Evolutionary conservation across 441 rosid genomes (phyloP).

Genomic region (Rhodomyrtus psidioides): DNA sequence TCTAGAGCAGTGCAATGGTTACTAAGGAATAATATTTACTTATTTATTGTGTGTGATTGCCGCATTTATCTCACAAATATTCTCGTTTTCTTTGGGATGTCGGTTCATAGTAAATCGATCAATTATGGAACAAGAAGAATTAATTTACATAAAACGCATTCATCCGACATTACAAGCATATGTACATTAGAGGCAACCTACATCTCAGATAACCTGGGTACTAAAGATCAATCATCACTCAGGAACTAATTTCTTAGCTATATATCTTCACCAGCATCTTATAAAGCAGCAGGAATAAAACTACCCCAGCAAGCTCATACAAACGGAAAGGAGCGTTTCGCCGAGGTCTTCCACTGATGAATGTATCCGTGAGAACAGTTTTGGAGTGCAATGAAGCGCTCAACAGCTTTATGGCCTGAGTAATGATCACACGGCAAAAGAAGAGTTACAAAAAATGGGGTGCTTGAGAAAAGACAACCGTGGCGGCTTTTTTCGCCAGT

Average conservation of each 20-base stretch:
- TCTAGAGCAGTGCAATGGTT: no score
- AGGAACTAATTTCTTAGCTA: neutral
- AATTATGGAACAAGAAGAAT: neutral
- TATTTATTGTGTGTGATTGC: no score
- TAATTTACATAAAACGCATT: slow-evolving; percentile 6
- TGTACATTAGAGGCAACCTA: neutral
- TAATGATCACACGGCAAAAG: neutral
- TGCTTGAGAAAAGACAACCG: no score
- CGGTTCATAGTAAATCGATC: neutral
- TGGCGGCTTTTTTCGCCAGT: neutral
- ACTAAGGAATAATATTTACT: no score
- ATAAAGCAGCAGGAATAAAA: neutral
- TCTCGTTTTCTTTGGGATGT: neutral
- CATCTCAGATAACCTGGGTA: neutral
- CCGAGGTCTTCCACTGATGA: neutral
- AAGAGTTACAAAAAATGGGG: neutral
- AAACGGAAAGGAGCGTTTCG: neutral
- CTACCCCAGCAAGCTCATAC: neutral
- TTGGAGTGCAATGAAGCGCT: slow-evolving; percentile 15
- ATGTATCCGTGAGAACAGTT: slow-evolving; percentile 10
- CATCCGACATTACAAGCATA: neutral
- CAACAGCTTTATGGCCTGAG: slow-evolving; percentile 5
- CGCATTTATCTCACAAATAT: no score
- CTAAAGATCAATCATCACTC: neutral
- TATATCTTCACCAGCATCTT: neutral